Evolutionary conservation across 306 rosid genomes (phyloP), one percentile per base, ranked within the genome.

Genomic region (Cucurbita pepo): DNA sequence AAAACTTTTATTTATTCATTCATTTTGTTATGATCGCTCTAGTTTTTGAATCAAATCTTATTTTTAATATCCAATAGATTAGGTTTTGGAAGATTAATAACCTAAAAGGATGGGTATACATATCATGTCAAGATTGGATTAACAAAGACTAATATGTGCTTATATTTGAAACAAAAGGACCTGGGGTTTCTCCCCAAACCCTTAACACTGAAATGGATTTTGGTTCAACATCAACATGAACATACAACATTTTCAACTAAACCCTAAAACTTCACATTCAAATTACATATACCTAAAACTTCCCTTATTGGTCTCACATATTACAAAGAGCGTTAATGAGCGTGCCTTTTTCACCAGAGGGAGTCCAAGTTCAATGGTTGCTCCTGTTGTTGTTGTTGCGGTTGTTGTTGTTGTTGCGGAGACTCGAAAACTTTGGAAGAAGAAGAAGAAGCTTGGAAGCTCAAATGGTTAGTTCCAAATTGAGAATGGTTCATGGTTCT

Each of bases 291-390:
- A 7, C 12, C 69, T 36, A 14, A 18, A 40, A 65, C 38, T 65
- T 65, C 15, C 18, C 71, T 65, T 65, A 65, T 65, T 65, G 45
- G 22, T 15, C 10, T 51, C 50, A 37, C 60, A 71, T 8, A 38
- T 30, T 6, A 52, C 72, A 44, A 44, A 18, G 36, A 18, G 34
- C 34, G 21, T 4, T 18, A 22, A 0, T 5, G 22, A 7, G 10
- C 30, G 36, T 12, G 58, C 22, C 18, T 1, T 25, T 6, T 66
- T 93, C 88, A 91, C 97, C 97, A 91, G 38, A 87, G 67, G 85
- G 97, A 91, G 92, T 94, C 97, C 95, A 86, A 79, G 78, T 86
- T 85, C 84, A 94, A 91, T 82, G 97, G 95, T 82, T 86, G 97
- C 91, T 86, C 92, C 80, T 72, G 41, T 76, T 74, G 87, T 50